Conservation (phyloP, 2,329 filamentous ascomycete genomes). For the Colletotrichum karsti region DNA sequence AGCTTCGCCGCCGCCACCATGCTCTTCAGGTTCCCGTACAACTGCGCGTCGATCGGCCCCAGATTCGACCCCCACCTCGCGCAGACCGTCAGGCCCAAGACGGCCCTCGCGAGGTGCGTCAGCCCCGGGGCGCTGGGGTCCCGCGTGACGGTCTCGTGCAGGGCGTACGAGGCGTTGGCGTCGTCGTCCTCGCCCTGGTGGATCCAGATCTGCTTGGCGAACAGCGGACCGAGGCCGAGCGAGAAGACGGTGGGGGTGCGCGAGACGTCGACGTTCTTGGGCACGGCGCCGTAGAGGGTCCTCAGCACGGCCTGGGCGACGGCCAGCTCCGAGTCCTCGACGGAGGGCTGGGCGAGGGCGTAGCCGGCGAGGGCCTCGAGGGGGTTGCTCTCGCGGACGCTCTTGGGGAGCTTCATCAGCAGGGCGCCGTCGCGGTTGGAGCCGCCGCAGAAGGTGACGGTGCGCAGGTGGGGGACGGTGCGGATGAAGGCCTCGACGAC, state of each 20-base stretch:
- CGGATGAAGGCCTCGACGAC: slow-evolving; percentile 79
- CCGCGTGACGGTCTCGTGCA: slow-evolving; percentile 78
- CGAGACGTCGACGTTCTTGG: slow-evolving; percentile 44
- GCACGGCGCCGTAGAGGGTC: slow-evolving; percentile 52
- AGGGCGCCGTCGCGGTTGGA: slow-evolving; percentile 87
- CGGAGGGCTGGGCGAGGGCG: background rate
- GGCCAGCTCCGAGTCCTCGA: slow-evolving; percentile 33
- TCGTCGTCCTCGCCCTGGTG: slow-evolving; percentile 57
- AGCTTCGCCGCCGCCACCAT: slow-evolving; percentile 47
- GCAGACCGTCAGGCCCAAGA: slow-evolving; percentile 76
- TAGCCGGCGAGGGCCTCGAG: slow-evolving; percentile 52
- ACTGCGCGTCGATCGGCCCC: slow-evolving; percentile 53
- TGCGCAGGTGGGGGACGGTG: slow-evolving; percentile 74
- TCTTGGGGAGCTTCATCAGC: slow-evolving; percentile 71
- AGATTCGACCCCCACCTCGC: slow-evolving; percentile 77
- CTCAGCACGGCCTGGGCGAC: slow-evolving; percentile 46
- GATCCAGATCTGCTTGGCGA: slow-evolving; percentile 61
- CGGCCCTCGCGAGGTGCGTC: slow-evolving; percentile 74
- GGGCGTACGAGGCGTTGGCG: slow-evolving; percentile 70
- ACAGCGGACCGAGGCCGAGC: slow-evolving; percentile 51
- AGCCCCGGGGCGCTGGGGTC: slow-evolving; percentile 76
- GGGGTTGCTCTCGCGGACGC: slow-evolving; percentile 71
- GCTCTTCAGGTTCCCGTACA: slow-evolving; percentile 51
- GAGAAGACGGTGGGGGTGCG: slow-evolving; percentile 51
- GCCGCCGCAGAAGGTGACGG: slow-evolving; percentile 85